phyloP scores from a whole-genome alignment of 768 basidiomycete species.

The Podaxis sp. region DNA sequence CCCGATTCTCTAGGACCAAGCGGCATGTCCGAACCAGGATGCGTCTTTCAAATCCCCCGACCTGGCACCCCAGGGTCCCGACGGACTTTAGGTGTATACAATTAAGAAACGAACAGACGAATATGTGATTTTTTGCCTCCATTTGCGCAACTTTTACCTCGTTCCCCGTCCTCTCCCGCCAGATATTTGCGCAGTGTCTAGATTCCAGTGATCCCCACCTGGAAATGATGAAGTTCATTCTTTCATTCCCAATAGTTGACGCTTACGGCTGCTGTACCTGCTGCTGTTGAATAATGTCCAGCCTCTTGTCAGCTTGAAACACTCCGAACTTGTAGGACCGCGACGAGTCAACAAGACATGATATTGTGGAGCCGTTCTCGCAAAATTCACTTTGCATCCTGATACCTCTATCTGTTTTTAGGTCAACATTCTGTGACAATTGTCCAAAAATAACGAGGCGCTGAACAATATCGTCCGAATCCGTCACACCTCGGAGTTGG shows the following conservation, averaged over 20 bases:
- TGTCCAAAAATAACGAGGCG: neutral
- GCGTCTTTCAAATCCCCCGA: neutral
- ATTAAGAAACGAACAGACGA: neutral
- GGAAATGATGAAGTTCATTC: neutral
- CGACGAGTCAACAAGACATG: neutral
- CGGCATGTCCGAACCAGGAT: neutral
- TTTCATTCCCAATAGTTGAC: neutral
- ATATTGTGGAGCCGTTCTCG: neutral
- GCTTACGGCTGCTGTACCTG: neutral
- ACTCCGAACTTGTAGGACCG: neutral
- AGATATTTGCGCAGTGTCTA: neutral
- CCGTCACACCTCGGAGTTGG: neutral
- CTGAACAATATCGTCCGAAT: neutral
- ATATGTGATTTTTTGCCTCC: no score
- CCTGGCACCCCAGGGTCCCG: neutral
- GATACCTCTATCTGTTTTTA: neutral
- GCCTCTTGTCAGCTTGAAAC: neutral
- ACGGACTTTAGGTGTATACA: neutral
- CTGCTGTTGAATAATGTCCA: neutral
- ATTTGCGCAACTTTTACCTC: neutral
- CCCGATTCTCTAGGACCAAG: neutral
- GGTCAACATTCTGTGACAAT: neutral
- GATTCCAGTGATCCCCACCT: neutral
- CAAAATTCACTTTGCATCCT: neutral
- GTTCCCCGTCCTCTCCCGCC: neutral